Evolutionary conservation across 2,329 filamentous ascomycete species (phyloP).

Genomic region (Pseudodiploospora longispora): DNA sequence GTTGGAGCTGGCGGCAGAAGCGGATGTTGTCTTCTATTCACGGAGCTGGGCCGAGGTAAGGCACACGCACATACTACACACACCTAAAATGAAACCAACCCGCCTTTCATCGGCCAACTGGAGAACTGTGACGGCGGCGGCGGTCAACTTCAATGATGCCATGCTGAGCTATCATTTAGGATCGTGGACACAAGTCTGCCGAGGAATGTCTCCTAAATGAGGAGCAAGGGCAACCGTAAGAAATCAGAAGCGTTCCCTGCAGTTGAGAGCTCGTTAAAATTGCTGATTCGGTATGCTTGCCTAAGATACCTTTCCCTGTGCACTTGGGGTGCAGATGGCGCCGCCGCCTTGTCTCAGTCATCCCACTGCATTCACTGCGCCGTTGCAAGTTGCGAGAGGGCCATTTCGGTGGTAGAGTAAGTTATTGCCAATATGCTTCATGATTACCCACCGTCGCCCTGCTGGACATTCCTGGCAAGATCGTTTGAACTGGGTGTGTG

Average conservation of each 20-base stretch:
- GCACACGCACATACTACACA: not conserved
- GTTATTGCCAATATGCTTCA: slow-evolving; percentile 20
- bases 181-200: slow-evolving; percentile 34
- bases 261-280: slow-evolving; percentile 5
- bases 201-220: slow-evolving; percentile 43
- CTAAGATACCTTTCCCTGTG: slow-evolving; percentile 42
- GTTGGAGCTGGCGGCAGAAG: slow-evolving; percentile 48
- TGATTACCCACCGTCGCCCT: not conserved
- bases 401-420: slow-evolving; percentile 51
- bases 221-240: slow-evolving; percentile 35
- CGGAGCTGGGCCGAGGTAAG: slow-evolving; percentile 60
- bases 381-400: slow-evolving; percentile 30
- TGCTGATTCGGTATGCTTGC: slow-evolving; percentile 13
- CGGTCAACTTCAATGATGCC: slow-evolving; percentile 8
- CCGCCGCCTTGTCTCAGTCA: slow-evolving; percentile 23
- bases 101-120: not conserved
- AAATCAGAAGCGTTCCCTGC: slow-evolving; percentile 12
- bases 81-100: too few species aligned
- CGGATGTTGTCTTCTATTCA: slow-evolving; percentile 68
- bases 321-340: slow-evolving; percentile 51
- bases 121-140: too few species aligned
- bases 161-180: slow-evolving; percentile 13
- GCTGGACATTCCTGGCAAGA: too few species aligned
- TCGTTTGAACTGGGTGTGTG: too few species aligned
- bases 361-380: slow-evolving; percentile 26